Percentiles rank a stretch among this genome's conserved stretches.
These are phyloP conservation scores for Candida chauliodis DNA, from an alignment of 805 yeast species.

Conservation along the genomic window DNA sequence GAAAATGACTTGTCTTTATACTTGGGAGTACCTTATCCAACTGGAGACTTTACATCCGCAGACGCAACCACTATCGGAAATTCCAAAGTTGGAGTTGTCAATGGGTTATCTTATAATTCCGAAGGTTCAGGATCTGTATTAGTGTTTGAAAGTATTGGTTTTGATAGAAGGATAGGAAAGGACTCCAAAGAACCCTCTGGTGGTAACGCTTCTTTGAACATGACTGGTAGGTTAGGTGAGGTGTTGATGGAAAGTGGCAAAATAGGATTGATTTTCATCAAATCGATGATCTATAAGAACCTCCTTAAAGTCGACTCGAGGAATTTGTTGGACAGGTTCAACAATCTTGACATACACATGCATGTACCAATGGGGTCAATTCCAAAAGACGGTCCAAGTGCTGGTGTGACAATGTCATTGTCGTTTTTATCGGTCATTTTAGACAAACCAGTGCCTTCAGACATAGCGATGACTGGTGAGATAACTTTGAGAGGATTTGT, in stretches of 20 bases:
- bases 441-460: slow-evolving; percentile 41
- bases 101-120: slow-evolving; percentile 83
- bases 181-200: slow-evolving; percentile 1
- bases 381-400: slow-evolving; percentile 45
- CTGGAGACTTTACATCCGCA: slow-evolving; percentile 26
- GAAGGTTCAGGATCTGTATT: slow-evolving; percentile 83
- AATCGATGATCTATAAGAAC: slow-evolving; percentile 44
- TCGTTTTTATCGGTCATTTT: slow-evolving; percentile 43
- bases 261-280: slow-evolving; percentile 72
- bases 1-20: slow-evolving; percentile 60
- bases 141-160: slow-evolving; percentile 72
- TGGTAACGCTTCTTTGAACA: slow-evolving; percentile 40
- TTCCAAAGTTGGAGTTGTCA: slow-evolving; percentile 67
- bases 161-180: slow-evolving; percentile 38
- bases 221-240: slow-evolving; percentile 82
- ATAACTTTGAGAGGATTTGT: slow-evolving; percentile 75
- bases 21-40: slow-evolving; percentile 59
- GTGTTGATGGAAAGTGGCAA: slow-evolving; percentile 79
- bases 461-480: slow-evolving; percentile 84
- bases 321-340: slow-evolving; percentile 40
- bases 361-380: slow-evolving; percentile 50
- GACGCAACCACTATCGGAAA: slow-evolving; percentile 43
- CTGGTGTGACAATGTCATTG: slow-evolving; percentile 49
- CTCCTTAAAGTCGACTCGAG: slow-evolving; percentile 26
- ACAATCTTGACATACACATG: slow-evolving; percentile 53